Conservation (phyloP, 1,284 basidiomycete genomes). For the Moniliophthora roreri region DNA sequence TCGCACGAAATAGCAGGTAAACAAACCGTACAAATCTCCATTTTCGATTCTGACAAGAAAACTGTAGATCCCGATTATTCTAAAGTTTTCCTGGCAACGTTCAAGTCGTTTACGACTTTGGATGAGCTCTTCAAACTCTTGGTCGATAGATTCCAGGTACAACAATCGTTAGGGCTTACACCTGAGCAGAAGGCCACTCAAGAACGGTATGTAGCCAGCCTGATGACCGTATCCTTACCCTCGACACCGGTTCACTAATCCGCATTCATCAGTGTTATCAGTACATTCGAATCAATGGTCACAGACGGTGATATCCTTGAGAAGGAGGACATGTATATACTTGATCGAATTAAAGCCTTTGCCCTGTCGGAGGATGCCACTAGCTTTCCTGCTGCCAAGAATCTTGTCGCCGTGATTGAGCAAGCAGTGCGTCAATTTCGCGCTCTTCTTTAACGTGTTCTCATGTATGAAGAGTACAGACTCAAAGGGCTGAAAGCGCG, state of each 20-base stretch:
- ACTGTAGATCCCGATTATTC: conserved; percentile 77
- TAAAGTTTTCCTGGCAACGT: conserved; percentile 95
- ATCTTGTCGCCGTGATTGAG: conserved; percentile 71
- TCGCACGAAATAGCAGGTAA: conserved; percentile 83
- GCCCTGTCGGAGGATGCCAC: conserved; percentile 64
- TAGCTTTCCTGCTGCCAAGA: conserved; percentile 68
- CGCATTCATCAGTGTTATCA: conserved; percentile 61
- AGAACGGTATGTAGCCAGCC: conserved; percentile 71
- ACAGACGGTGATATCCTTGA: conserved; percentile 80
- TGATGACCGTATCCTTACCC: conserved; percentile 1
- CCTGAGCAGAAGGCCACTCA: conserved; percentile 84
- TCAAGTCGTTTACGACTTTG: conserved; percentile 91
- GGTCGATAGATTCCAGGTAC: conserved; percentile 80
- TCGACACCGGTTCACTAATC: not conserved
- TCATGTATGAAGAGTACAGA: conserved; percentile 29
- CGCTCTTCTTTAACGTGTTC: conserved; percentile 16
- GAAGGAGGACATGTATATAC: conserved; percentile 77
- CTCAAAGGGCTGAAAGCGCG: conserved; percentile 58
- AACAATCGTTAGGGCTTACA: conserved; percentile 70
- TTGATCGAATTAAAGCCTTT: conserved; percentile 80
- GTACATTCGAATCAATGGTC: conserved; percentile 82
- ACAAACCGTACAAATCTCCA: conserved; percentile 22
- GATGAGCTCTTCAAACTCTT: conserved; percentile 88
- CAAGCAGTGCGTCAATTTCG: conserved; percentile 58
- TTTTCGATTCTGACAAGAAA: conserved; percentile 3